phyloP scores from a whole-genome alignment of 139 green algal species.

The Chlorella ohadii region DNA sequence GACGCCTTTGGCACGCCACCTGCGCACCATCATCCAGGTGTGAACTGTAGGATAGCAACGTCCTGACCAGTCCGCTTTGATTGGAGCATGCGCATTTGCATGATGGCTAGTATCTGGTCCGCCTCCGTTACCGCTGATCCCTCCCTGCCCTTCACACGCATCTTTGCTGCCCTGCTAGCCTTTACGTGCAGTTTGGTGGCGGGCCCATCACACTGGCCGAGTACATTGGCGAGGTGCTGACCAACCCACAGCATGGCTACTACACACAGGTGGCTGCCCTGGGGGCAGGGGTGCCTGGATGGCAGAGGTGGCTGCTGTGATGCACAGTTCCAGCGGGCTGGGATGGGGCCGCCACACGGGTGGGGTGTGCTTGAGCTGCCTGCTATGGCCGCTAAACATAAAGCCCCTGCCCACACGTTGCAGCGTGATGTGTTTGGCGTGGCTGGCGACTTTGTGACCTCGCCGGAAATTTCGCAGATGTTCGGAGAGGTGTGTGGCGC shows the following conservation, averaged over 20 bases:
- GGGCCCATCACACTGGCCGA: conserved; percentile 92
- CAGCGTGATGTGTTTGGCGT: conserved; percentile 89
- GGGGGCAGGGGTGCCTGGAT: too few relatives aligned
- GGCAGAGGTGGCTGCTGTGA: not conserved
- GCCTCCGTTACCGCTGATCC: not conserved
- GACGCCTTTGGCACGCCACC: conserved; percentile 57
- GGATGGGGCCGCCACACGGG: too few relatives aligned
- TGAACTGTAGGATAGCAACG: too few relatives aligned
- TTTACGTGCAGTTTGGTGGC: conserved; percentile 84
- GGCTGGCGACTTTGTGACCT: conserved; percentile 95
- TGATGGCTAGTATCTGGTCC: not conserved
- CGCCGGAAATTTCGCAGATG: conserved; percentile 96
- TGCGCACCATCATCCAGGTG: conserved; percentile 59
- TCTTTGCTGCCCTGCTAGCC: too few relatives aligned
- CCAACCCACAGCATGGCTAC: conserved; percentile 82
- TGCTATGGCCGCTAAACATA: too few relatives aligned
- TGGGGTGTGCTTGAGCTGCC: too few relatives aligned
- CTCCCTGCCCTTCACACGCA: too few relatives aligned
- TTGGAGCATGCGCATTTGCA: not conserved
- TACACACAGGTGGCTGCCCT: conserved; percentile 62
- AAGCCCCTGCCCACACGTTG: conserved; percentile 16
- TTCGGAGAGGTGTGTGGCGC: conserved; percentile 88
- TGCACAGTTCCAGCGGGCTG: too few relatives aligned
- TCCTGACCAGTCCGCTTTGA: too few relatives aligned
- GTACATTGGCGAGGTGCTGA: conserved; percentile 92